Evolutionary conservation across 2,329 filamentous ascomycete genomes (phyloP).

Genomic region (Verticillium alfalfae): DNA sequence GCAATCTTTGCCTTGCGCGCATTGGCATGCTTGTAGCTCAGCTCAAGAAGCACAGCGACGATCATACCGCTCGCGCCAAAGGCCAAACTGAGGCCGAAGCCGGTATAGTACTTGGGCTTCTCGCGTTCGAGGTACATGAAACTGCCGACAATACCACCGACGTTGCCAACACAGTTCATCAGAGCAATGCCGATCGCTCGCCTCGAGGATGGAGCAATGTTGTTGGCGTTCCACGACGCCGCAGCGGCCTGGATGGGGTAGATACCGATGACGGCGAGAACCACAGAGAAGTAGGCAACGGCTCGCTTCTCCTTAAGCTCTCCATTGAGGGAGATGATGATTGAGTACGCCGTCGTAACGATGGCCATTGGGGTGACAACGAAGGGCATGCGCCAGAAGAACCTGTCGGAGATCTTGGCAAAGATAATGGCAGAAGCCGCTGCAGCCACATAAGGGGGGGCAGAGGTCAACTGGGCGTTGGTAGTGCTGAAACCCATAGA

Average conservation of each 20-base stretch:
- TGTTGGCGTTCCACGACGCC: slow-evolving; percentile 14
- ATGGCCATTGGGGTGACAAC: slow-evolving; percentile 7
- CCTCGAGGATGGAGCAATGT: slow-evolving; percentile 16
- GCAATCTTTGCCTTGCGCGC: slow-evolving; percentile 15
- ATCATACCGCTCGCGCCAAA: slow-evolving; percentile 21
- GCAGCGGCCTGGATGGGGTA: slow-evolving; percentile 11
- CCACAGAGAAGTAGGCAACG: slow-evolving; percentile 9
- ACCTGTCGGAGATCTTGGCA: slow-evolving; percentile 63
- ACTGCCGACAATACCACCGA: slow-evolving; percentile 20
- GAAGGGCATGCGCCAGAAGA: slow-evolving; percentile 51
- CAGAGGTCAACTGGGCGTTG: slow-evolving; percentile 43
- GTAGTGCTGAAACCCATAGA: slow-evolving; percentile 14
- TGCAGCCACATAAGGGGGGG: slow-evolving; percentile 55
- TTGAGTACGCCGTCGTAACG: slow-evolving; percentile 8
- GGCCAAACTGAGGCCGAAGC: slow-evolving; percentile 24
- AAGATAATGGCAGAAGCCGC: slow-evolving; percentile 57
- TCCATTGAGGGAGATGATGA: slow-evolving; percentile 8
- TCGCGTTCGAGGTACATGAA: slow-evolving; percentile 20
- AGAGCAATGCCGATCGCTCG: slow-evolving; percentile 19
- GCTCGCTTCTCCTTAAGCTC: slow-evolving; percentile 4
- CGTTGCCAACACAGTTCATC: slow-evolving; percentile 22
- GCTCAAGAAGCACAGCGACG: slow-evolving; percentile 21
- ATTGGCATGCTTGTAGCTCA: slow-evolving; percentile 19
- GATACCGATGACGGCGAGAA: slow-evolving; percentile 9
- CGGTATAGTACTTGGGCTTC: slow-evolving; percentile 43